phyloP scores from a whole-genome alignment of 2,329 filamentous ascomycete species.

The Didymella pinodella region DNA sequence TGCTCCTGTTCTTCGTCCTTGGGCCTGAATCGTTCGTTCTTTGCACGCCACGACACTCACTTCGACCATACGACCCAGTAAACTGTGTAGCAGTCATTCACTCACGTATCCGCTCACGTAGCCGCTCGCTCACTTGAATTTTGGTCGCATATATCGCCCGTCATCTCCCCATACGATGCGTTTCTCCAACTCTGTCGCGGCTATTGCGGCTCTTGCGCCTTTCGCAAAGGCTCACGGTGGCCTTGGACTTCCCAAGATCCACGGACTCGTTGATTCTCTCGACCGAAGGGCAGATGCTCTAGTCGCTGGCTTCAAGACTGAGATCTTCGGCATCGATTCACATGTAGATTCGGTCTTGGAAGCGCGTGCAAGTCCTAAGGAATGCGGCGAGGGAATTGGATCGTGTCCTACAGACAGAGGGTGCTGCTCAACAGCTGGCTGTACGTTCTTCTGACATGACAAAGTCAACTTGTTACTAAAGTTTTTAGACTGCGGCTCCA shows the following conservation, averaged over 20 bases:
- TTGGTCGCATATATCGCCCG: background rate
- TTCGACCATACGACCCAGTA: background rate
- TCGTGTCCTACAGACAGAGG: slow-evolving; percentile 31
- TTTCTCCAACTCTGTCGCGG: slow-evolving; percentile 1
- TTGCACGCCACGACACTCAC: slow-evolving; percentile 4
- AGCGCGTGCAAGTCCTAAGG: slow-evolving; percentile 24
- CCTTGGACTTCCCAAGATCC: slow-evolving; percentile 27
- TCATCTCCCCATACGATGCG: background rate
- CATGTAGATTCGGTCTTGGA: slow-evolving; percentile 9
- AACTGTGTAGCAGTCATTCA: background rate
- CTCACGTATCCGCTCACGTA: slow-evolving; percentile 12
- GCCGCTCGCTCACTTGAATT: background rate
- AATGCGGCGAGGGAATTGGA: slow-evolving; percentile 34
- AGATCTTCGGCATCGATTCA: background rate
- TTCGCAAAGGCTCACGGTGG: slow-evolving; percentile 29
- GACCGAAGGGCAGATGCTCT: slow-evolving; percentile 32
- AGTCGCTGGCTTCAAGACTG: slow-evolving; percentile 21
- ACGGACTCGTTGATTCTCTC: slow-evolving; percentile 30
- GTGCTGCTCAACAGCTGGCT: slow-evolving; percentile 35
- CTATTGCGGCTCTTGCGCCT: slow-evolving; percentile 14
- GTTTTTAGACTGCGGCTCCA: slow-evolving; percentile 57
- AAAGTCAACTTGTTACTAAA: slow-evolving; percentile 2
- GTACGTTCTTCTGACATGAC: slow-evolving; percentile 9
- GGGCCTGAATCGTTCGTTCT: background rate
- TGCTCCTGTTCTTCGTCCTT: background rate